phyloP scores from a whole-genome alignment of 768 basidiomycete species.

The Leucocoprinus sp. region DNA sequence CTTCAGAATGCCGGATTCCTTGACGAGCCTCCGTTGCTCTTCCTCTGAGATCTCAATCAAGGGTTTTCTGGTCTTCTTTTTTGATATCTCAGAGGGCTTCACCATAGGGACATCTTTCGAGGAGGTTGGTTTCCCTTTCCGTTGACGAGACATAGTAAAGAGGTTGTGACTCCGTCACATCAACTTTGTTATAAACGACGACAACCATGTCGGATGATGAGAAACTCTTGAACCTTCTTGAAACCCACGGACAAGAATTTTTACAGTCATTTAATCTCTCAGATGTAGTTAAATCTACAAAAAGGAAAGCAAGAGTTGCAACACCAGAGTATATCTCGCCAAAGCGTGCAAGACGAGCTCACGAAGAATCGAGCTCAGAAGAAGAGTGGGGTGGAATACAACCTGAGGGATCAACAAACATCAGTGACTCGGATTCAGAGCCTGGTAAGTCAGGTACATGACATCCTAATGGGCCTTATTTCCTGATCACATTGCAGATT shows the following conservation, averaged over 20 bases:
- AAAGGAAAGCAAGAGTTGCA: neutral
- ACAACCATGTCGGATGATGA: constrained; percentile 21
- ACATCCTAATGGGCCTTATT: neutral
- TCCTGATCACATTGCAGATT: constrained; percentile 18
- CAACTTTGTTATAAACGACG: neutral
- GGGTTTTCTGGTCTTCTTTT: constrained; percentile 14
- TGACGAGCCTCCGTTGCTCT: constrained; percentile 73
- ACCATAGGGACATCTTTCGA: constrained; percentile 5
- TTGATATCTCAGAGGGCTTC: neutral
- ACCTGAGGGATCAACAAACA: constrained; percentile 12
- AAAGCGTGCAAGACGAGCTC: constrained; percentile 15
- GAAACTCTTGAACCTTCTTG: constrained; percentile 32
- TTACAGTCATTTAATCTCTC: constrained; percentile 31
- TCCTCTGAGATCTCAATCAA: constrained; percentile 54
- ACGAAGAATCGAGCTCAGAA: constrained; percentile 14
- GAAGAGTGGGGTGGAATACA: constrained; percentile 36
- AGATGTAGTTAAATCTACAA: constrained; percentile 3
- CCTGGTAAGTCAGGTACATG: neutral
- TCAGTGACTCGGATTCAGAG: constrained; percentile 12
- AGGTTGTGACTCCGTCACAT: constrained; percentile 7
- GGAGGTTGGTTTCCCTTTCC: constrained; percentile 14
- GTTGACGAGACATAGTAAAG: constrained; percentile 20
- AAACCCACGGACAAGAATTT: constrained; percentile 41
- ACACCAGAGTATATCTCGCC: neutral
- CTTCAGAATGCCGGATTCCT: constrained; percentile 52